A percentile compares a stretch with the other conserved stretches of the same genome.
These are phyloP conservation scores for Lachnellula cervina DNA, from an alignment of 2,329 filamentous ascomycete species.

Conservation along the genomic window DNA sequence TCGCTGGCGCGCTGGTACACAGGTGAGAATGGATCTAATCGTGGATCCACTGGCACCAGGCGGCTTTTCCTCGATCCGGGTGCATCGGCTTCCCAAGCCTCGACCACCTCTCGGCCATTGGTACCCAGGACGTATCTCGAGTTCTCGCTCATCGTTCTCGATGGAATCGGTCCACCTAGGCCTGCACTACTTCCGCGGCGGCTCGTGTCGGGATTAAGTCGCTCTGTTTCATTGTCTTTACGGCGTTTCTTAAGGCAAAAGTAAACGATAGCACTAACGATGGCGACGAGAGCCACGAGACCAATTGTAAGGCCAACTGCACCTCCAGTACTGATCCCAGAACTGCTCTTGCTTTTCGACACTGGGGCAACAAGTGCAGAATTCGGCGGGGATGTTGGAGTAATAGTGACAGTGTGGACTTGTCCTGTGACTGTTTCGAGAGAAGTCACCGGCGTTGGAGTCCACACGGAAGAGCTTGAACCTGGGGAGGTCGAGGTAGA, in stretches of 20 bases:
- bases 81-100: slow-evolving; percentile 27
- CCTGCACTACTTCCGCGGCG: slow-evolving; percentile 22
- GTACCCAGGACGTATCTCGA: slow-evolving; percentile 33
- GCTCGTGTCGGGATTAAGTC: slow-evolving; percentile 14
- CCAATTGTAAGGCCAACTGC: slow-evolving; percentile 51
- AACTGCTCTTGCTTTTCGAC: slow-evolving; percentile 18
- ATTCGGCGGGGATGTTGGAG: slow-evolving; percentile 37
- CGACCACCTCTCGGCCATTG: slow-evolving; percentile 30
- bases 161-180: slow-evolving; percentile 22
- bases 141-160: slow-evolving; percentile 32
- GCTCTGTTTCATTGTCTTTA: slow-evolving; percentile 36
- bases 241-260: slow-evolving; percentile 43
- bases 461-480: slow-evolving; percentile 28
- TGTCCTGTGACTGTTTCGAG: slow-evolving; percentile 53
- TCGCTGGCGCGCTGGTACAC: slow-evolving; percentile 47
- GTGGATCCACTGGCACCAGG: slow-evolving; percentile 56
- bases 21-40: slow-evolving; percentile 56
- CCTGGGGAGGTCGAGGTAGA: slow-evolving; percentile 11
- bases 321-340: slow-evolving; percentile 41
- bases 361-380: slow-evolving; percentile 5
- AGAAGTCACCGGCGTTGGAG: slow-evolving; percentile 34
- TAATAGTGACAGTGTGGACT: slow-evolving; percentile 51
- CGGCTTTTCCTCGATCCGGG: slow-evolving; percentile 43
- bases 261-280: slow-evolving; percentile 34
- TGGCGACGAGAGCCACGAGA: slow-evolving; percentile 41